These are phyloP conservation scores for Eucalyptus marginata DNA, from an alignment of 345 rosid species.

Conservation along the genomic window DNA sequence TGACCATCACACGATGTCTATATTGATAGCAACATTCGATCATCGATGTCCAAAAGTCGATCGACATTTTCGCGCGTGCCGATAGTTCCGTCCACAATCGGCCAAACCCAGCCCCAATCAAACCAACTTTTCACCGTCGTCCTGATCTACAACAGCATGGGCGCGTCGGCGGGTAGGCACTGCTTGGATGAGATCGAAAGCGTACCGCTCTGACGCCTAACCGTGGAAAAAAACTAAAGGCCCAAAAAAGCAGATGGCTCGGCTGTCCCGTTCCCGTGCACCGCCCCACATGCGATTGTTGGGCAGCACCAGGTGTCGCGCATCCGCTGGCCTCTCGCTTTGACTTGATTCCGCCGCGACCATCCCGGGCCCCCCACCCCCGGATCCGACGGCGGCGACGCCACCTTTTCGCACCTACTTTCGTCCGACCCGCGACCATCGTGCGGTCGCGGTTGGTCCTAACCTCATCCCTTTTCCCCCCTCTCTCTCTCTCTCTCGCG, in stretches of 20 bases:
- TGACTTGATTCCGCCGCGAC: background rate
- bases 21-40: background rate
- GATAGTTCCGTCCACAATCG: background rate
- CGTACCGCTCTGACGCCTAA: background rate
- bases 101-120: background rate
- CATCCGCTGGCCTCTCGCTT: background rate
- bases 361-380: background rate
- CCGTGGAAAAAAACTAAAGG: background rate
- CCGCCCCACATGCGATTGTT: constrained; percentile 47
- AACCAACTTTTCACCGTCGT: background rate
- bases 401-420: background rate
- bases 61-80: background rate
- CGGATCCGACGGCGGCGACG: background rate
- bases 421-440: background rate
- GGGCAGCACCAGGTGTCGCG: background rate
- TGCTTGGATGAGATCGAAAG: background rate
- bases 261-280: constrained; percentile 13
- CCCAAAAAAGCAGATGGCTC: background rate
- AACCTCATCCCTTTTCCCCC: background rate
- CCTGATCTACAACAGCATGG: background rate
- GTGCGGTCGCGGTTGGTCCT: background rate
- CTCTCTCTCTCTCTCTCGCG: background rate
- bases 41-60: accelerated
- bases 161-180: background rate
- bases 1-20: accelerated